Evolutionary conservation across 2,329 filamentous ascomycete genomes (phyloP), one percentile per base, ranked within the genome.

Genomic region (Fusarium sulawesiense): DNA sequence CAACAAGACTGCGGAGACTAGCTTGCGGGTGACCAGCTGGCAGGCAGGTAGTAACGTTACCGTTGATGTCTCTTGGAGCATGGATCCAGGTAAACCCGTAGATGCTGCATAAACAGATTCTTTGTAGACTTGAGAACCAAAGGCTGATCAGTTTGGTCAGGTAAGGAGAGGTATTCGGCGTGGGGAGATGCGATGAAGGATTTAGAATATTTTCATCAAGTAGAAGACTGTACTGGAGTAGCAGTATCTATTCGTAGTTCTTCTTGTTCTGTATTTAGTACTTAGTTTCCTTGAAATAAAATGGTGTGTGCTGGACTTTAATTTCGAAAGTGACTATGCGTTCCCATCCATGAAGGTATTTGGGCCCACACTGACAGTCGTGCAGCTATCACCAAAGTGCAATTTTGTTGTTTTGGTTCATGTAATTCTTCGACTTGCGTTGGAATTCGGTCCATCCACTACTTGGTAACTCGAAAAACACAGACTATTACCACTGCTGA

Each of bases 351-450:
- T 32, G 25, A 20, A 47, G 50, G 27, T 53, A 29, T 30, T 42
- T 7, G 8, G 48, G 55, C 23, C 66, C 57, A 62, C 45, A 50
- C 48, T 25, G 34, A 34, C 49, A 23, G 7, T 27, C 47, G 40
- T 7, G 21, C 40, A 37, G 42, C 18, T 47, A 30, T 42, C 51
- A 48, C n/a, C 29, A 57, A 40, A 27, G 37, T 34, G 4, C 23
- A 9, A 4, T 37, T 23, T 34, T 50, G 30, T 42, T 51, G 47
- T 60, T 44, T 37, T 42, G 4, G 14, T 34, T 20, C 16, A 14
- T 54, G 13, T 45, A 18, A 9, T 42, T 13, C 8, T 49, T 41
- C 21, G 4, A 32, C n/a, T n/a, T 9, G 10, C 7, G 13, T 21
- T 20, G 5, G 23, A 46, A 30, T 23, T 46, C 11, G 16, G 46